Percentiles rank a stretch among this genome's conserved stretches.
Evolutionary conservation across 2,329 filamentous ascomycete species (phyloP).

Genomic region (Penicillium sclerotiorum): DNA sequence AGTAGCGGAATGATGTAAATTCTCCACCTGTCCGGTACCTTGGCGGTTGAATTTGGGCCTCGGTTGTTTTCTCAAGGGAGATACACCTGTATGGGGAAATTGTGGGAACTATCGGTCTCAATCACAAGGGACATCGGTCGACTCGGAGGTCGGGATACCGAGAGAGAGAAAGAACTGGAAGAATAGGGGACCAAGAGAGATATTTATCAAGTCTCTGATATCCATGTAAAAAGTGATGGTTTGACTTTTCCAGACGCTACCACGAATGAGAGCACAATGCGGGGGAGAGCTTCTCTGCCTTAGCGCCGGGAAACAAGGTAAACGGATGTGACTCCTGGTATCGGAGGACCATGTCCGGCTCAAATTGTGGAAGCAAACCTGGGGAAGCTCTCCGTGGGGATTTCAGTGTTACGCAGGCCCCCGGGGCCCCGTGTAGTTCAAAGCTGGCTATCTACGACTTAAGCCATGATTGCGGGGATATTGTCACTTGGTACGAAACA

Average conservation of each 20-base stretch:
- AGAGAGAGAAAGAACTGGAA: neutral
- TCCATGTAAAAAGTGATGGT: too few species aligned
- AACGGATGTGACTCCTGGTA: too few species aligned
- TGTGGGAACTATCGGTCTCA: conserved; percentile 5
- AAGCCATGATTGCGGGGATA: too few species aligned
- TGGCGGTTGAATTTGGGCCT: neutral
- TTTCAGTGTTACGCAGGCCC: too few species aligned
- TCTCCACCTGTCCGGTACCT: neutral
- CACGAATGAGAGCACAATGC: conserved; percentile 8
- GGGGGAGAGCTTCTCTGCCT: conserved; percentile 20
- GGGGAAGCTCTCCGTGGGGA: conserved; percentile 6
- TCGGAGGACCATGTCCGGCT: too few species aligned
- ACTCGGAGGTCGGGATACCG: conserved; percentile 4
- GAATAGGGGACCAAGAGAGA: conserved; percentile 4
- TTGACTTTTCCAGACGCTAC: neutral
- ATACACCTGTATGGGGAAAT: neutral
- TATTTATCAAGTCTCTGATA: too few species aligned
- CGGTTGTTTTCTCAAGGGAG: neutral
- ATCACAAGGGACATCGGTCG: conserved; percentile 7
- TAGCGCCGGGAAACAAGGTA: conserved; percentile 11
- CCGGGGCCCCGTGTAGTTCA: too few species aligned
- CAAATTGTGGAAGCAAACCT: too few species aligned
- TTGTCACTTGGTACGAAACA: too few species aligned
- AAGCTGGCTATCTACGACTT: too few species aligned
- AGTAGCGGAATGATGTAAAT: too few species aligned